phyloP scores from a whole-genome alignment of 768 basidiomycete genomes.

The Russula foetens region DNA sequence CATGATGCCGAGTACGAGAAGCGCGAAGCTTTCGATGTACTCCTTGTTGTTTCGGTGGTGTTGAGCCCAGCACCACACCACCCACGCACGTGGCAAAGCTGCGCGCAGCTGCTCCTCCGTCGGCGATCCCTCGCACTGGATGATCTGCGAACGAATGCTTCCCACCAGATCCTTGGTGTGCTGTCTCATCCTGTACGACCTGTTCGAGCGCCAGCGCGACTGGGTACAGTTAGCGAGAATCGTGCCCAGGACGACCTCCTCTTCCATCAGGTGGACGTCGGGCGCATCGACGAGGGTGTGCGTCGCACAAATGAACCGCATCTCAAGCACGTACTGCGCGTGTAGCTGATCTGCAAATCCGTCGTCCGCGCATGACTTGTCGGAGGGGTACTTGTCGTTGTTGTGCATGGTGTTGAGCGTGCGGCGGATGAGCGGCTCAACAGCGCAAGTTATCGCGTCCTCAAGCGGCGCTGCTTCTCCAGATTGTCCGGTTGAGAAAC shows the following conservation, averaged over 20 bases:
- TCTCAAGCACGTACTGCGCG: background rate
- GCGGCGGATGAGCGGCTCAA: too few species aligned
- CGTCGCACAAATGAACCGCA: background rate
- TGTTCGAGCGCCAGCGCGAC: background rate
- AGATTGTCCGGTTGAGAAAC: too few species aligned
- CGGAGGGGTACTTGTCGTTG: too few species aligned
- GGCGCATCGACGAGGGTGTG: background rate
- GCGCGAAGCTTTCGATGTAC: conserved; percentile 1
- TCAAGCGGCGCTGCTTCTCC: too few species aligned
- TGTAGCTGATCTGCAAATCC: background rate
- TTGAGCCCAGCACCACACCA: conserved; percentile 18
- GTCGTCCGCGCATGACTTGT: too few species aligned
- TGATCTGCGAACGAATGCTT: background rate
- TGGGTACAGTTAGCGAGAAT: background rate
- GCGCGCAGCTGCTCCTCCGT: background rate
- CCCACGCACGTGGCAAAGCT: background rate
- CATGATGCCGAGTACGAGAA: background rate
- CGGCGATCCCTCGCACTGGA: background rate
- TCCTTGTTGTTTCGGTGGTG: conserved; percentile 23
- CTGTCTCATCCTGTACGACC: background rate
- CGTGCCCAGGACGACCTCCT: background rate
- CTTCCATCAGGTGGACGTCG: background rate
- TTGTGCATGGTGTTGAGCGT: too few species aligned
- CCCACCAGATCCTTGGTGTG: background rate
- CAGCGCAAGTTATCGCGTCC: too few species aligned